Percentiles rank a stretch among this genome's conserved stretches.
These are phyloP conservation scores for Pseudogymnoascus sp. DNA, from an alignment of 2,329 filamentous ascomycete genomes.

Conservation along the genomic window DNA sequence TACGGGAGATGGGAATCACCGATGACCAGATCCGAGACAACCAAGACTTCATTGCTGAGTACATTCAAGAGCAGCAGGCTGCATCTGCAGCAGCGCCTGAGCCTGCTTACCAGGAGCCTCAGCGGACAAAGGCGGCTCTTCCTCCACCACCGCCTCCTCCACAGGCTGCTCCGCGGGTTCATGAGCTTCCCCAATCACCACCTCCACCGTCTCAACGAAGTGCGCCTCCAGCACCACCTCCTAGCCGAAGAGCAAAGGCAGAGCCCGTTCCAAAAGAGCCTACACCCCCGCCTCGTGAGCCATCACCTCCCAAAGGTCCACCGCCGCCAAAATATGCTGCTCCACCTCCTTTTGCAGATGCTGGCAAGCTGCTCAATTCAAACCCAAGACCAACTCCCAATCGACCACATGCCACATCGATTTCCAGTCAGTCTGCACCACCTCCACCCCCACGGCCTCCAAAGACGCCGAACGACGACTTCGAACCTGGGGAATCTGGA, in stretches of 20 bases:
- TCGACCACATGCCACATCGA: constrained; percentile 41
- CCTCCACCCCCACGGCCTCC: constrained; percentile 62
- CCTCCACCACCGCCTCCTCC: constrained; percentile 58
- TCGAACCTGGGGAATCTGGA: constrained; percentile 37
- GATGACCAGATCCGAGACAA: constrained; percentile 62
- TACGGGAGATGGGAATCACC: constrained; percentile 54
- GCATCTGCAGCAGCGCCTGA: constrained; percentile 27
- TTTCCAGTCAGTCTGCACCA: constrained; percentile 47
- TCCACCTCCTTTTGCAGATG: constrained; percentile 81
- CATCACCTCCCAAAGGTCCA: constrained; percentile 54
- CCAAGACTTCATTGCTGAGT: constrained; percentile 61
- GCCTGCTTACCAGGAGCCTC: constrained; percentile 34
- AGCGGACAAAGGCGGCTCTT: constrained; percentile 36
- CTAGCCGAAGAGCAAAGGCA: constrained; percentile 50
- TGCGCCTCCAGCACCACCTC: constrained; percentile 46
- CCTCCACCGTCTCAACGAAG: constrained; percentile 26
- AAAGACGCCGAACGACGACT: constrained; percentile 65
- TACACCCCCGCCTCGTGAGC: constrained; percentile 58
- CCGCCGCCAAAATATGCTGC: constrained; percentile 68
- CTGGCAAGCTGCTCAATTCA: constrained; percentile 65
- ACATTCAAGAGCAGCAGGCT: constrained; percentile 51
- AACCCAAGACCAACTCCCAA: constrained; percentile 32
- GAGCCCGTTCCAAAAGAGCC: constrained; percentile 39
- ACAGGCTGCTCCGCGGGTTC: constrained; percentile 31
- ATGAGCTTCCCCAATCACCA: constrained; percentile 24